Base-by-base conservation (phyloP, 1,284 basidiomycete species). In the Austroboletus niveus region DNA sequence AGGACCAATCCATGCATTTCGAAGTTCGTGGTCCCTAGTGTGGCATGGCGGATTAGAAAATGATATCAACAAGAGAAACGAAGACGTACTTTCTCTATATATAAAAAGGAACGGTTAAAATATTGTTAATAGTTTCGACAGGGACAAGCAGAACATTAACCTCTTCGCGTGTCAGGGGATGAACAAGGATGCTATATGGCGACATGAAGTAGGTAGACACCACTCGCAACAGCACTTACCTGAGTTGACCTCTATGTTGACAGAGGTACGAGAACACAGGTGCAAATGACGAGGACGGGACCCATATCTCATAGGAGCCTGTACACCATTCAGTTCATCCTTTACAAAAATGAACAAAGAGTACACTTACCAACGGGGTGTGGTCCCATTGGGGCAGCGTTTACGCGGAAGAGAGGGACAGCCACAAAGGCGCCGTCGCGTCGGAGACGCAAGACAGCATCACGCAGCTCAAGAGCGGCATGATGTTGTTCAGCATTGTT, bases 231-330 rank as follows among this genome's bases (percentile, higher is more conserved):
- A 5, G 8, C 20, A 30, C 61, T 51, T 53, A 88, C 87, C 87
- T 89, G 34, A 89, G 69, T 41, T 77, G 60, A 6, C 85, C 86
- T 48, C 81, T 75, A 63, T 89, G 80, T 65, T 82, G 68, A 57
- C 78, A 82, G 17, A 90, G 73, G 55, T 88, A 89, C 14, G 87
- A 89, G 61, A 82, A 90, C 12, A 89, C 81, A 0, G 84, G 75
- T 0, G 76, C 69, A 61, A 89, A 89, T 1, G 86, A 87, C 57
- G 87, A 84, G 0, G 78, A 75, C 1, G 87, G 87, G 31, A 76
- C 80, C 87, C 87, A 89, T 24, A 89, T 84, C 60, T 89, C 87
- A 60, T 88, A 89, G 1, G 86, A 87, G 14, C 85, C 85, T 87
- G 43, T n/a, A 42, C 6, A 14, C 4, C 2, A 15, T 17, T 5